phyloP scores from a whole-genome alignment of 2,329 filamentous ascomycete species.

The Trichoderma hamatum region DNA sequence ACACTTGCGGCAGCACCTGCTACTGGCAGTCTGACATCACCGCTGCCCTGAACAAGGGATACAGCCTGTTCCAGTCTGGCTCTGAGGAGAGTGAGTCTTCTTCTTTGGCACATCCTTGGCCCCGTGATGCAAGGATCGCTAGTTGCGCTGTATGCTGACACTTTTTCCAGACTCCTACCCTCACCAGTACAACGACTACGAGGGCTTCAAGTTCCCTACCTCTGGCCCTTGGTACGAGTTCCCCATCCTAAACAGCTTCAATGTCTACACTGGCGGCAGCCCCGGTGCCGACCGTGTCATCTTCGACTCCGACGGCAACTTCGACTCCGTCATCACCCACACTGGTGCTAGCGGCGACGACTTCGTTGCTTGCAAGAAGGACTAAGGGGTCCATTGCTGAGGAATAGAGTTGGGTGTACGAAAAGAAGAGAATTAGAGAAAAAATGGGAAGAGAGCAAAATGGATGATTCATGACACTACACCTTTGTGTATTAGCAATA shows the following conservation, averaged over 20 bases:
- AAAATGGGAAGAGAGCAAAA: neutral
- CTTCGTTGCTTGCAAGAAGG: conserved; percentile 63
- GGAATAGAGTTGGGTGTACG: neutral
- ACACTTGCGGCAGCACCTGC: conserved; percentile 21
- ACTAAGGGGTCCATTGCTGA: neutral
- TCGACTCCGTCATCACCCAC: conserved; percentile 70
- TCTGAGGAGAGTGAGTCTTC: neutral
- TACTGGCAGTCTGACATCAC: conserved; percentile 27
- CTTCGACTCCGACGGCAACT: conserved; percentile 54
- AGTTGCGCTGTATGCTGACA: neutral
- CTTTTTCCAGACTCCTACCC: conserved; percentile 36
- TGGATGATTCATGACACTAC: neutral
- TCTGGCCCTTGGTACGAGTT: conserved; percentile 46
- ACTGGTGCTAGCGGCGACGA: conserved; percentile 68
- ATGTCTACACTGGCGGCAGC: conserved; percentile 42
- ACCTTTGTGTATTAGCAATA: neutral
- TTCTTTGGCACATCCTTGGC: neutral
- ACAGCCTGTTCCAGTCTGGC: conserved; percentile 9
- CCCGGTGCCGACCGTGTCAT: conserved; percentile 71
- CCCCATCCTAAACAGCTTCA: conserved; percentile 39
- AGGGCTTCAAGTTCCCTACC: conserved; percentile 43
- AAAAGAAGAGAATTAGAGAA: neutral
- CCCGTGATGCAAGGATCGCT: neutral
- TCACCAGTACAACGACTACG: conserved; percentile 45
- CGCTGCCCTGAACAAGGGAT: conserved; percentile 16